Evolutionary conservation across 495 filamentous ascomycete species (phyloP).

Genomic region (Lasiosphaeria ovina): DNA sequence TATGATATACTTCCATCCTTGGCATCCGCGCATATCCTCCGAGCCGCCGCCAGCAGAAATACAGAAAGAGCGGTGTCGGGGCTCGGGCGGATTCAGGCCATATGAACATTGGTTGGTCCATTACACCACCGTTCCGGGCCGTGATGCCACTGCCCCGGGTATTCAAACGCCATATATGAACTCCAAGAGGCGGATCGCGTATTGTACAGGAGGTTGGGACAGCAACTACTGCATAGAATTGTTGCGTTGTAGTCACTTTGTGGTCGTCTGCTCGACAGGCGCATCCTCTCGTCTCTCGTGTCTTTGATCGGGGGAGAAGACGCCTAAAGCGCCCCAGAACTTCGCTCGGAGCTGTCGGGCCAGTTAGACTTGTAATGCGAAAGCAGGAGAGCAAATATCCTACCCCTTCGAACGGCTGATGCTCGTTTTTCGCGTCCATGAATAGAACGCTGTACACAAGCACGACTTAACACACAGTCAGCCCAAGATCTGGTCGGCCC

Average conservation of each 20-base stretch:
- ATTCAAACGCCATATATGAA: constrained; percentile 32
- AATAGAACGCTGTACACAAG: constrained; percentile 72
- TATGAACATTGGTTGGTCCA: neutral
- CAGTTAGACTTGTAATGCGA: neutral
- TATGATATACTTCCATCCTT: neutral
- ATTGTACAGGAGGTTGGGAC: neutral
- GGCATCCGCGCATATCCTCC: neutral
- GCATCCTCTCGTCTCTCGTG: neutral
- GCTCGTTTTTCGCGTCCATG: constrained; percentile 68
- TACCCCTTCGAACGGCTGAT: constrained; percentile 61
- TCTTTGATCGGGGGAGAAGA: constrained; percentile 22
- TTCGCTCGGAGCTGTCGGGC: constrained; percentile 24
- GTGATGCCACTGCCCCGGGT: constrained; percentile 23
- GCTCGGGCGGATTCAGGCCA: neutral
- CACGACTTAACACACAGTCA: constrained; percentile 49
- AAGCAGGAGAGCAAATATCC: constrained; percentile 11
- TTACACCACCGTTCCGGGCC: constrained; percentile 5
- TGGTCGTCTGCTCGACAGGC: neutral
- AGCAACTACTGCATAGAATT: neutral
- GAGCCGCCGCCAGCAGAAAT: neutral
- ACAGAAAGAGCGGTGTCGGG: neutral
- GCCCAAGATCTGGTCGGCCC: neutral
- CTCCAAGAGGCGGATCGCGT: neutral
- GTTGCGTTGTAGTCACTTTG: neutral
- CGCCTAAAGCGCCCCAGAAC: constrained; percentile 27